Evolutionary conservation across 1,284 basidiomycete species (phyloP).

Genomic region (Psilocybe mexicana): DNA sequence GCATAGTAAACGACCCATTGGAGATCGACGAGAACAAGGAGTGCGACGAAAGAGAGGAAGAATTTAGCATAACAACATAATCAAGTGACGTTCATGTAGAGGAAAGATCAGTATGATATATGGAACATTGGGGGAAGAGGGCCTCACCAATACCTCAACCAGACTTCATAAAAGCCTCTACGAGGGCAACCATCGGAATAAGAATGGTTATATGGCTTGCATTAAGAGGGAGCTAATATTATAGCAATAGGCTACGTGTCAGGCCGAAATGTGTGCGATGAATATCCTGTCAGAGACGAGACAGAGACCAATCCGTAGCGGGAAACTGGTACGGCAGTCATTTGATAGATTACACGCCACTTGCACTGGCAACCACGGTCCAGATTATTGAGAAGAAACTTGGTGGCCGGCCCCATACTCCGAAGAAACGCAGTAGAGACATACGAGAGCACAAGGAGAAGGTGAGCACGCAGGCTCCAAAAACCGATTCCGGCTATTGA

Average conservation of each 20-base stretch:
- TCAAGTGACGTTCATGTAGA: slow-evolving; percentile 3
- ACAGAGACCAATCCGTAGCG: background rate
- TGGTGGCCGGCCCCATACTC: slow-evolving; percentile 15
- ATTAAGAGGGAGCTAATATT: slow-evolving; percentile 17
- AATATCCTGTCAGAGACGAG: slow-evolving; percentile 12
- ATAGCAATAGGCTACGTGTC: slow-evolving; percentile 28
- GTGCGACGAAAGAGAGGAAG: slow-evolving; percentile 5
- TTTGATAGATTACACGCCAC: slow-evolving; percentile 31
- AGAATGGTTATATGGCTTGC: slow-evolving; percentile 11
- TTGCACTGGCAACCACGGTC: slow-evolving; percentile 13
- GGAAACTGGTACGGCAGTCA: slow-evolving; percentile 24
- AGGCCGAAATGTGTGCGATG: slow-evolving; percentile 28
- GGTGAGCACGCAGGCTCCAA: slow-evolving; percentile 13
- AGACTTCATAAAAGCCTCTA: slow-evolving; percentile 17
- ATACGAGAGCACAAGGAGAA: slow-evolving; percentile 20
- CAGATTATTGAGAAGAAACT: slow-evolving; percentile 7
- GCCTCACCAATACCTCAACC: slow-evolving; percentile 14
- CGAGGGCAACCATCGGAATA: slow-evolving; percentile 16
- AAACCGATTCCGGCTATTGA: slow-evolving; percentile 16
- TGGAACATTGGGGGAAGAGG: slow-evolving; percentile 15
- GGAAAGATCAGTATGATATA: slow-evolving; percentile 2
- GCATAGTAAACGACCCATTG: slow-evolving; percentile 1
- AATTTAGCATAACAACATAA: slow-evolving; percentile 1
- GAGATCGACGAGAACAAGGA: slow-evolving; percentile 3
- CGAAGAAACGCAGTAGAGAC: slow-evolving; percentile 9